Conservation (phyloP, 371 early-diverging fungal genomes). For the Circinella minor region DNA sequence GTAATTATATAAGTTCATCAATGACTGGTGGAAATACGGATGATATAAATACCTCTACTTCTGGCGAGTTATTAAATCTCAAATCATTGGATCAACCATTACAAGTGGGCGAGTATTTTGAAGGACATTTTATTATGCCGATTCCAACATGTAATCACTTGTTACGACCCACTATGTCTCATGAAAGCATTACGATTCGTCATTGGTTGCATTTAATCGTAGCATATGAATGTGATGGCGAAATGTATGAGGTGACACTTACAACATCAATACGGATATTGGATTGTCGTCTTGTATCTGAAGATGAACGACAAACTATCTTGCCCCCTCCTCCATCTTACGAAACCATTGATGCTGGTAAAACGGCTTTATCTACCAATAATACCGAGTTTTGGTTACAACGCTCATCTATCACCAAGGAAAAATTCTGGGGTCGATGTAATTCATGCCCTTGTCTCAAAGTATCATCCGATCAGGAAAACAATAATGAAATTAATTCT, state of each 20-base stretch:
- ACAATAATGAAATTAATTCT: neutral
- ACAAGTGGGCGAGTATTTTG: slow-evolving; percentile 40
- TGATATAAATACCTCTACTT: neutral
- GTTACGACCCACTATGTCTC: slow-evolving; percentile 36
- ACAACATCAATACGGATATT: slow-evolving; percentile 38
- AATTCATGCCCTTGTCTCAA: slow-evolving; percentile 36
- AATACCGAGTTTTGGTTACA: slow-evolving; percentile 36
- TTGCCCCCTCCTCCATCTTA: slow-evolving; percentile 81
- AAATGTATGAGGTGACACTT: slow-evolving; percentile 27
- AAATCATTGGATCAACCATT: slow-evolving; percentile 37
- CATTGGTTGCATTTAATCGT: slow-evolving; percentile 41
- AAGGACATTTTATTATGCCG: slow-evolving; percentile 44
- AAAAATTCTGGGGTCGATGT: slow-evolving; percentile 38
- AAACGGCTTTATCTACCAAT: slow-evolving; percentile 10
- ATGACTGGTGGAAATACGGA: neutral
- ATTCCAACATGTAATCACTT: slow-evolving; percentile 37
- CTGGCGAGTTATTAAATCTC: slow-evolving; percentile 29
- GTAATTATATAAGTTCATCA: neutral
- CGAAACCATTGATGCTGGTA: slow-evolving; percentile 22
- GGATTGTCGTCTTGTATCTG: slow-evolving; percentile 42
- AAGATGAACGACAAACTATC: slow-evolving; percentile 70
- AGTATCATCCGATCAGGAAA: neutral
- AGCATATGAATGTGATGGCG: slow-evolving; percentile 26
- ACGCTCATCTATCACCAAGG: slow-evolving; percentile 36
- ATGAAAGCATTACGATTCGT: slow-evolving; percentile 30